phyloP scores from a whole-genome alignment of 306 rosid species.

The Casuarina equisetifolia region DNA sequence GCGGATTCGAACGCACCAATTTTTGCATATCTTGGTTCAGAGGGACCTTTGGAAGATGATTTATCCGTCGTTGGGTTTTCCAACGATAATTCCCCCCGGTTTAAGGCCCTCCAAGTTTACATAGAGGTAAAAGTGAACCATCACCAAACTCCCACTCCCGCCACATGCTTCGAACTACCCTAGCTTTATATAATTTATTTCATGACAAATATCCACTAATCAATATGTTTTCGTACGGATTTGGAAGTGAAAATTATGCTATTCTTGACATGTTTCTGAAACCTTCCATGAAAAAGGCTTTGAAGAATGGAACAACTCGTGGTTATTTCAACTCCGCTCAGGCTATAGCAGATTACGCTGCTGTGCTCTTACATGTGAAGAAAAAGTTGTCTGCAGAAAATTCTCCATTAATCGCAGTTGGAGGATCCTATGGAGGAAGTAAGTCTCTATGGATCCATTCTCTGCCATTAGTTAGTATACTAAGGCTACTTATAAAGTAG shows the following conservation, averaged over 20 bases:
- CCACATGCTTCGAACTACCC: background rate
- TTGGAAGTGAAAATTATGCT: background rate
- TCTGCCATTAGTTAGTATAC: background rate
- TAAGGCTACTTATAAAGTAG: too few species aligned
- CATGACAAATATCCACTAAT: too few species aligned
- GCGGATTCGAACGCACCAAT: constrained; percentile 58
- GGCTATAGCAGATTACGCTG: constrained; percentile 79
- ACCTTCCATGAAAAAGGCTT: constrained; percentile 46
- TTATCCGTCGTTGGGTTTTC: constrained; percentile 39
- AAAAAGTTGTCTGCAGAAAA: constrained; percentile 33
- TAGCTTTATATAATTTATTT: too few species aligned
- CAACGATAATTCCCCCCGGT: constrained; percentile 51
- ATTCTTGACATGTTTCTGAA: background rate
- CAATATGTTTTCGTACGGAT: background rate
- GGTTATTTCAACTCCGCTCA: constrained; percentile 86
- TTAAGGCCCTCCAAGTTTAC: constrained; percentile 59
- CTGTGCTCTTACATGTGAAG: constrained; percentile 44
- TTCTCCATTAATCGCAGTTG: constrained; percentile 58
- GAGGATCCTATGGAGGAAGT: constrained; percentile 82
- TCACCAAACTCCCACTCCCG: background rate
- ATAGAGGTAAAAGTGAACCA: constrained; percentile 51
- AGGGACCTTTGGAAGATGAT: constrained; percentile 40
- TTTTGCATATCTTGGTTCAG: constrained; percentile 63
- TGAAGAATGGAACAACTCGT: constrained; percentile 48
- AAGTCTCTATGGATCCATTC: constrained; percentile 7